Percentiles rank a stretch among this genome's conserved stretches.
Conservation (phyloP, 148 eudicot species). For the Selenicereus undatus region DNA sequence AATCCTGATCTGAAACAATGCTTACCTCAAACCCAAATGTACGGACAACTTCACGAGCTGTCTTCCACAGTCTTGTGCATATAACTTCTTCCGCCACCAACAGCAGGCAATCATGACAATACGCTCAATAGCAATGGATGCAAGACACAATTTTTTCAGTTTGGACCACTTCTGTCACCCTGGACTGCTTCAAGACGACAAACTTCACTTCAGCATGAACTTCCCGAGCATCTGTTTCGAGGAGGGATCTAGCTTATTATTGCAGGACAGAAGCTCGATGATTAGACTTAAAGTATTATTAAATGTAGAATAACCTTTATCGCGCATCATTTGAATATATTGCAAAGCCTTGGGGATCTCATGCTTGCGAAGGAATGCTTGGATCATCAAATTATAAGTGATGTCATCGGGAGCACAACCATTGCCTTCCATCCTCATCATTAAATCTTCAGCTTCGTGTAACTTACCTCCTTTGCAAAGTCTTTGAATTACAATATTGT, state of each 20-base stretch:
- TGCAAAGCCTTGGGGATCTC: neutral
- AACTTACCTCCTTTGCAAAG: slow-evolving; percentile 10
- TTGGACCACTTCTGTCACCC: no score
- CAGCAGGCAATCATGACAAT: no score
- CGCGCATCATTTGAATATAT: neutral
- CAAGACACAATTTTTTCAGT: no score
- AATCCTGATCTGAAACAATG: no score
- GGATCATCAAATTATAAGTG: slow-evolving; percentile 14
- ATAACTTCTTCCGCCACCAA: no score
- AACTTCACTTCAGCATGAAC: neutral
- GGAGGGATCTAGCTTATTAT: neutral
- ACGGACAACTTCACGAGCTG: no score
- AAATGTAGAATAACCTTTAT: neutral
- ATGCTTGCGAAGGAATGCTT: neutral
- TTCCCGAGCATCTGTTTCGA: neutral
- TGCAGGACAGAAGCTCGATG: neutral
- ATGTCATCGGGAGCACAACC: slow-evolving; percentile 2
- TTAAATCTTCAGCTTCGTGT: slow-evolving; percentile 7
- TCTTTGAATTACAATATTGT: slow-evolving; percentile 11
- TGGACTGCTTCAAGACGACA: neutral
- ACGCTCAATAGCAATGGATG: no score
- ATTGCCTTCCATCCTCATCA: slow-evolving; percentile 29
- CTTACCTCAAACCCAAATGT: no score
- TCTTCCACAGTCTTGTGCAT: no score
- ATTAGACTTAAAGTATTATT: neutral